phyloP scores from a whole-genome alignment of 1,284 basidiomycete genomes.

The Heterobasidion irregulare region DNA sequence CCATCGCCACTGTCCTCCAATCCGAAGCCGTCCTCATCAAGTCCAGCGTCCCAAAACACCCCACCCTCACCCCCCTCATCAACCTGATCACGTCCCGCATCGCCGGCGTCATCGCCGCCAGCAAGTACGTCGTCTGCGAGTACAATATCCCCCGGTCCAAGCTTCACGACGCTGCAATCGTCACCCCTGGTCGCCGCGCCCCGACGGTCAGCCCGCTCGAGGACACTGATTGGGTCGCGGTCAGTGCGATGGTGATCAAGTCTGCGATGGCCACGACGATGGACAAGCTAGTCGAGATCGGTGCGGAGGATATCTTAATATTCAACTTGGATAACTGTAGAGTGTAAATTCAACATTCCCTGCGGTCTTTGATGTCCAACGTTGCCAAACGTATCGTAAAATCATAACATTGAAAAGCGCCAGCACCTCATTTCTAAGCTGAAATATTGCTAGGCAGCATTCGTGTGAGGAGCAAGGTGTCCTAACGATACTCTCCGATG shows the following conservation, averaged over 20 bases:
- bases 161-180: slow-evolving; percentile 53
- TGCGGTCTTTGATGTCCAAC: too few species aligned
- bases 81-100: slow-evolving; percentile 82
- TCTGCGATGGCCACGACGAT: slow-evolving; percentile 80
- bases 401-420: too few species aligned
- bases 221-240: slow-evolving; percentile 72
- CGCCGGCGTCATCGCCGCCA: slow-evolving; percentile 88
- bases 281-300: slow-evolving; percentile 79
- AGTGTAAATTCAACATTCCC: slow-evolving; percentile 40
- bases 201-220: slow-evolving; percentile 89
- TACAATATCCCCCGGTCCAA: slow-evolving; percentile 79
- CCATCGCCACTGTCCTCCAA: slow-evolving; percentile 83
- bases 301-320: slow-evolving; percentile 88
- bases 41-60: slow-evolving; percentile 63
- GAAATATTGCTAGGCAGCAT: too few species aligned
- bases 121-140: slow-evolving; percentile 83
- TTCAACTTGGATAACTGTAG: slow-evolving; percentile 92
- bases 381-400: too few species aligned
- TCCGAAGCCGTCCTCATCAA: slow-evolving; percentile 95
- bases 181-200: slow-evolving; percentile 88
- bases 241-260: slow-evolving; percentile 90
- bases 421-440: too few species aligned
- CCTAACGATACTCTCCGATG: too few species aligned
- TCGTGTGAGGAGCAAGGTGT: too few species aligned
- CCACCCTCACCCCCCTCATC: slow-evolving; percentile 65